Conservation (phyloP, 441 rosid species). For the Breynia disticha region DNA sequence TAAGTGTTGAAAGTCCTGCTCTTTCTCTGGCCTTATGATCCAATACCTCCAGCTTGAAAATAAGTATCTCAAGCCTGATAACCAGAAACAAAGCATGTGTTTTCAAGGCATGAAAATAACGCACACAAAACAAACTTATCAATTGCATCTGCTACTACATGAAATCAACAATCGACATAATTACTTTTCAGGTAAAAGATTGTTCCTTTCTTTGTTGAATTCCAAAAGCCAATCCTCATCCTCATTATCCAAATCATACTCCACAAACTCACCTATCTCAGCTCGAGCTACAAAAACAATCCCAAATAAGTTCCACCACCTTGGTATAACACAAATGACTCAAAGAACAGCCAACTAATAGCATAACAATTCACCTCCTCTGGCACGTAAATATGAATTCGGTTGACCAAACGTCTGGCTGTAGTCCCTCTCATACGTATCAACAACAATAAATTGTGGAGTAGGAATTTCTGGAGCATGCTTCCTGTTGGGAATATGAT, state of each 20-base stretch:
- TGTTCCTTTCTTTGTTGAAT: conserved; percentile 42
- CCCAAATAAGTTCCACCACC: not conserved
- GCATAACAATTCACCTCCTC: conserved; percentile 76
- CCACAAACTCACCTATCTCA: conserved; percentile 93
- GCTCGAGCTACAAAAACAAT: conserved; percentile 62
- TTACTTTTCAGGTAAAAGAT: conserved; percentile 70
- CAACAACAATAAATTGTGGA: conserved; percentile 80
- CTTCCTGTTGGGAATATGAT: conserved; percentile 57
- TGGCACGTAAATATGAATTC: conserved; percentile 76
- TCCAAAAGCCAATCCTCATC: conserved; percentile 94
- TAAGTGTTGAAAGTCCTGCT: conserved; percentile 78
- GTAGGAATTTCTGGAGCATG: conserved; percentile 79
- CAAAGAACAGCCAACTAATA: not conserved
- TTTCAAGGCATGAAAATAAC: not conserved
- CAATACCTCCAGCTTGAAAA: conserved; percentile 86
- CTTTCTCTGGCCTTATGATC: conserved; percentile 97
- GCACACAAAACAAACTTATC: not conserved
- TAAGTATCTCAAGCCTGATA: conserved; percentile 63
- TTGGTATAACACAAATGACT: not conserved
- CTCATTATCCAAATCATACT: conserved; percentile 93
- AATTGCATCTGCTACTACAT: not conserved
- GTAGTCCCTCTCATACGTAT: conserved; percentile 91
- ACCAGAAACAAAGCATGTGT: not conserved
- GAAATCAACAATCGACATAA: not conserved
- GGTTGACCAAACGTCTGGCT: conserved; percentile 71